Conservation (phyloP, 2,329 filamentous ascomycete species). For the Ascochyta fabae region DNA sequence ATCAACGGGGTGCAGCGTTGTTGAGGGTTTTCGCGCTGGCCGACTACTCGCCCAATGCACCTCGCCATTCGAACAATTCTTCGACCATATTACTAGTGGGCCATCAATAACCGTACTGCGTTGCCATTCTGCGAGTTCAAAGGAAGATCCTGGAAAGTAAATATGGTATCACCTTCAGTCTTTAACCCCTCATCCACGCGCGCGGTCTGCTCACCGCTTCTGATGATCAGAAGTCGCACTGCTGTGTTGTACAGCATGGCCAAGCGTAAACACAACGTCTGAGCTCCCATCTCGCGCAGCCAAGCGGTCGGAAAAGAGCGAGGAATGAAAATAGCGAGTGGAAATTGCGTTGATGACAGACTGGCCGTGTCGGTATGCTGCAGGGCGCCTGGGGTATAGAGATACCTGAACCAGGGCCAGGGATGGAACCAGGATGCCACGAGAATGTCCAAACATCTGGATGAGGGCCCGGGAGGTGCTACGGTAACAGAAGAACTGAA, state of each 20-base stretch:
- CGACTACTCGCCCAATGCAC: slow-evolving; percentile 14
- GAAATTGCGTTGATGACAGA: slow-evolving; percentile 1
- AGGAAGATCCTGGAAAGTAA: slow-evolving; percentile 3
- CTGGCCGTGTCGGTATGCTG: slow-evolving; percentile 2
- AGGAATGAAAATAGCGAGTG: slow-evolving; percentile 1
- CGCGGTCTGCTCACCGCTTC: slow-evolving; percentile 15
- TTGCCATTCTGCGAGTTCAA: neutral
- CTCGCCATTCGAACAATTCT: neutral
- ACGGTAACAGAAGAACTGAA: slow-evolving; percentile 17
- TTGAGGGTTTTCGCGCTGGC: slow-evolving; percentile 9
- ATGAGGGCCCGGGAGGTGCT: neutral
- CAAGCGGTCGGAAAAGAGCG: neutral
- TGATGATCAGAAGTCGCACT: slow-evolving; percentile 1
- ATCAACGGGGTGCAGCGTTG: neutral
- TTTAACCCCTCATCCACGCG: slow-evolving; percentile 9
- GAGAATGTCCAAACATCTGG: slow-evolving; percentile 11
- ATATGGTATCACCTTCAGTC: slow-evolving; percentile 8
- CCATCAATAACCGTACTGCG: neutral
- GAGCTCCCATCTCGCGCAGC: neutral
- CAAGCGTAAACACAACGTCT: slow-evolving; percentile 4
- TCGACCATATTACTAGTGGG: neutral
- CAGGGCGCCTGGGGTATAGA: slow-evolving; percentile 4
- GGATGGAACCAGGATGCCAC: slow-evolving; percentile 9
- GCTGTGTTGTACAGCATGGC: slow-evolving; percentile 10
- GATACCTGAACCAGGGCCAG: neutral